phyloP scores from a whole-genome alignment of 768 basidiomycete species.

The Serpula lacrymans region DNA sequence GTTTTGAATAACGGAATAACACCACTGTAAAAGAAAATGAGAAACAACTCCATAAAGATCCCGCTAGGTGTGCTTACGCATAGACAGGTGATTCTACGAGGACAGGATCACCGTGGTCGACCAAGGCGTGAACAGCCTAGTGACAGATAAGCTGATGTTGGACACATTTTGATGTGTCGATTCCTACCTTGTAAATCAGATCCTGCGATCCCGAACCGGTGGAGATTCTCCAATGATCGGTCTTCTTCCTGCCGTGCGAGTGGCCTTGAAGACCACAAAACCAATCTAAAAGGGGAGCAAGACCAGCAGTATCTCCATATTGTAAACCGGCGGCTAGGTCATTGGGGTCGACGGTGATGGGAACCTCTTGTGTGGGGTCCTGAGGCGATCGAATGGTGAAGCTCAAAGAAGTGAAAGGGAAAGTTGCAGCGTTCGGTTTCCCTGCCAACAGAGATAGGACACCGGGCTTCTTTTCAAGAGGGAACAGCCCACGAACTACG shows the following conservation, averaged over 20 bases:
- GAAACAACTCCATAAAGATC: background rate
- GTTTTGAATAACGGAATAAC: constrained; percentile 60
- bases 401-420: constrained; percentile 83
- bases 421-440: constrained; percentile 87
- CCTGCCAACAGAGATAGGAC: constrained; percentile 84
- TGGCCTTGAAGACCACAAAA: constrained; percentile 65
- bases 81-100: constrained; percentile 84
- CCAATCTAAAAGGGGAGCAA: constrained; percentile 65
- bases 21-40: constrained; percentile 46
- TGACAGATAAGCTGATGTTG: constrained; percentile 3
- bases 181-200: constrained; percentile 74
- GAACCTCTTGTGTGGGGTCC: constrained; percentile 40
- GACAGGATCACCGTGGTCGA: constrained; percentile 77
- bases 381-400: constrained; percentile 55
- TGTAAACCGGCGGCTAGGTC: constrained; percentile 72
- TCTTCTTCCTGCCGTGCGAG: constrained; percentile 58
- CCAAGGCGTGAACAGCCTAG: constrained; percentile 66
- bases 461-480: constrained; percentile 74
- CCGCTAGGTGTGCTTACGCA: constrained; percentile 41
- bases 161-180: no score
- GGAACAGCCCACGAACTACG: constrained; percentile 71
- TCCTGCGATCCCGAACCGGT: constrained; percentile 89
- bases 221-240: constrained; percentile 71
- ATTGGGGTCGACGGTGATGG: constrained; percentile 50
- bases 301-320: constrained; percentile 71